Percentiles rank a stretch among this genome's conserved stretches.
Evolutionary conservation across 1,139 yeast species (phyloP).

Genomic region (Suzukiozyma palmioleophila): DNA sequence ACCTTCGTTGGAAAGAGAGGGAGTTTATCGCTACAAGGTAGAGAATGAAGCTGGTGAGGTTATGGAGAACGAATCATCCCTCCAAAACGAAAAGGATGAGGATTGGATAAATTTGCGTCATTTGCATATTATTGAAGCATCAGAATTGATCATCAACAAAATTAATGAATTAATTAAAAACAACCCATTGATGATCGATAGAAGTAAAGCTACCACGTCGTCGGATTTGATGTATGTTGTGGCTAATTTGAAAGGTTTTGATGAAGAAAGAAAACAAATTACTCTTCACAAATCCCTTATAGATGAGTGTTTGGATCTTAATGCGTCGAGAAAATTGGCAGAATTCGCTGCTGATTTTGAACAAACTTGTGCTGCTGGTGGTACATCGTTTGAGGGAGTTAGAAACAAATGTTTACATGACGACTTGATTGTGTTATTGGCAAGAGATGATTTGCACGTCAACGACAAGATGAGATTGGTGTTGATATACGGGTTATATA

Average conservation of each 20-base stretch:
- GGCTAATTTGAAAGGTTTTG: constrained; percentile 65
- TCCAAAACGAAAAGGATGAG: constrained; percentile 61
- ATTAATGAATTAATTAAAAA: constrained; percentile 66
- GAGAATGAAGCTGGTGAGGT: constrained; percentile 58
- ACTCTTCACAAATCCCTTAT: constrained; percentile 57
- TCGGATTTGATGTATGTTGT: constrained; percentile 62
- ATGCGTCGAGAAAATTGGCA: constrained; percentile 51
- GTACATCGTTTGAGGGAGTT: constrained; percentile 67
- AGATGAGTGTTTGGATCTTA: constrained; percentile 52
- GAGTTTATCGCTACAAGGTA: constrained; percentile 55
- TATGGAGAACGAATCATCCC: constrained; percentile 36
- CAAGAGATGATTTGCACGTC: constrained; percentile 45
- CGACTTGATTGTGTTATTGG: constrained; percentile 56
- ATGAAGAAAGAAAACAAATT: constrained; percentile 58
- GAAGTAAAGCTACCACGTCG: constrained; percentile 56
- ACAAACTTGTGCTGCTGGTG: constrained; percentile 73
- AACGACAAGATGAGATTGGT: constrained; percentile 74
- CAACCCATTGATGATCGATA: constrained; percentile 67
- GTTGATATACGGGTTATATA: constrained; percentile 70
- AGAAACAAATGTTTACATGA: constrained; percentile 63
- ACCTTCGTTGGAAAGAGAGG: constrained; percentile 45
- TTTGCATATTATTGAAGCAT: constrained; percentile 72
- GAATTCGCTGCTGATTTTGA: constrained; percentile 64
- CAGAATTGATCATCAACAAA: constrained; percentile 56
- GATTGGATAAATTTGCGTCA: constrained; percentile 76